Conservation (phyloP, 495 filamentous ascomycete genomes). For the Aspergillus steynii region DNA sequence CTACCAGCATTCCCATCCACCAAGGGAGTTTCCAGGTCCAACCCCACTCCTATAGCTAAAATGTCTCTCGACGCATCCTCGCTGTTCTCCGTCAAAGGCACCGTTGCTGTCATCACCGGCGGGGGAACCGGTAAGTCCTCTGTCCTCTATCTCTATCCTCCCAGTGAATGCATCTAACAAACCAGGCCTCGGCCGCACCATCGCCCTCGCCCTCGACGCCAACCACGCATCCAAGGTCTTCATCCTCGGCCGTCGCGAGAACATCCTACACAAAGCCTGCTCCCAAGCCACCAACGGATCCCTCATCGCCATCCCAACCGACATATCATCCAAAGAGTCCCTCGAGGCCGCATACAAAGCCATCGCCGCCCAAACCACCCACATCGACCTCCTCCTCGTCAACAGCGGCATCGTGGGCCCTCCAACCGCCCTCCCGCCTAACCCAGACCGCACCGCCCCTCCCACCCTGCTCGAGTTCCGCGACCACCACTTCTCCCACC, state of each 20-base stretch:
- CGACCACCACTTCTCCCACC: constrained; percentile 44
- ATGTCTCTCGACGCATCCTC: constrained; percentile 36
- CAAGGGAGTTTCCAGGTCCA: too few relatives aligned
- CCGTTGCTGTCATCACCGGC: constrained; percentile 63
- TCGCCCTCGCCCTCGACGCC: constrained; percentile 53
- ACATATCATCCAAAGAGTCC: constrained; percentile 63
- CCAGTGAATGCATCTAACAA: background rate
- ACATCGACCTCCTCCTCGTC: constrained; percentile 63
- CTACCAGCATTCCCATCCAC: too few relatives aligned
- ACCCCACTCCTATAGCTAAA: background rate
- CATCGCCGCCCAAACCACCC: constrained; percentile 53
- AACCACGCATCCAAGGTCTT: constrained; percentile 61
- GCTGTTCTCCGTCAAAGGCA: constrained; percentile 56
- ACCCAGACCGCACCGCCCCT: constrained; percentile 23
- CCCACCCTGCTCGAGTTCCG: constrained; percentile 51
- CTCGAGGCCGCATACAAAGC: constrained; percentile 51
- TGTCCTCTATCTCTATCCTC: background rate
- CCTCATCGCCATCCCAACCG: constrained; percentile 60
- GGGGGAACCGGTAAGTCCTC: constrained; percentile 55
- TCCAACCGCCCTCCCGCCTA: constrained; percentile 25
- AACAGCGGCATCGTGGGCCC: constrained; percentile 66
- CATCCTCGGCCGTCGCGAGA: constrained; percentile 58
- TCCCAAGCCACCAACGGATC: constrained; percentile 31
- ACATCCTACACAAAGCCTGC: constrained; percentile 50
- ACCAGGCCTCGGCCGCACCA: constrained; percentile 54